Conservation (phyloP, 495 filamentous ascomycete genomes). For the Sordaria brevicollis region DNA sequence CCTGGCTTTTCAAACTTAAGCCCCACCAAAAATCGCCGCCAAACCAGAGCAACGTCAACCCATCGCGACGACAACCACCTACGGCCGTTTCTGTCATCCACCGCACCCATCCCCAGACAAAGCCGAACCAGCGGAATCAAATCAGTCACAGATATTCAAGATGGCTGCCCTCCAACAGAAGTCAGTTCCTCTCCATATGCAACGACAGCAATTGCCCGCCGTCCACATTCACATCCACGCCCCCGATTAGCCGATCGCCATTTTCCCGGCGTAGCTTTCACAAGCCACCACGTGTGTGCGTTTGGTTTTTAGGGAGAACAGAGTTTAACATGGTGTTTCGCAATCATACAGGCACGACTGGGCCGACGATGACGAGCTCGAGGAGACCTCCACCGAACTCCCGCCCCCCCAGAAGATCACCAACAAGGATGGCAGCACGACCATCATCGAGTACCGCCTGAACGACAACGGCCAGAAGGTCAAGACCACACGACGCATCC, state of each 20-base stretch:
- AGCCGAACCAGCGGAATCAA: neutral
- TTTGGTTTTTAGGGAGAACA: neutral
- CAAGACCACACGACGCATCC: slow-evolving; percentile 90
- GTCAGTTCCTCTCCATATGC: neutral
- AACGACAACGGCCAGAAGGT: slow-evolving; percentile 92
- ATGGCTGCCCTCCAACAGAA: neutral
- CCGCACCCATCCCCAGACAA: neutral
- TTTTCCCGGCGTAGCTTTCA: neutral
- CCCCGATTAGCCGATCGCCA: neutral
- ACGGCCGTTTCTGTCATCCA: neutral
- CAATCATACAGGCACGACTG: slow-evolving; percentile 49
- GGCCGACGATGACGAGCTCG: slow-evolving; percentile 91
- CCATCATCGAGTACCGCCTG: slow-evolving; percentile 78
- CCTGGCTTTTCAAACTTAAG: slow-evolving; percentile 6
- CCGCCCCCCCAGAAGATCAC: slow-evolving; percentile 76
- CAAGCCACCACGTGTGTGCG: neutral
- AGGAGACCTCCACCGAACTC: slow-evolving; percentile 70
- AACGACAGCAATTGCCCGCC: neutral
- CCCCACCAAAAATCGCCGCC: slow-evolving; percentile 18
- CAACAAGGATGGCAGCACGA: slow-evolving; percentile 98
- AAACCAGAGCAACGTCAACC: slow-evolving; percentile 1
- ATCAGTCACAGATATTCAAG: neutral
- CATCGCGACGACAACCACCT: neutral
- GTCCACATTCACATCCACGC: neutral
- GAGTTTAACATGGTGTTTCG: neutral